Evolutionary conservation across 805 yeast genomes (phyloP).

Genomic region (Scheffersomyces amazonensis): DNA sequence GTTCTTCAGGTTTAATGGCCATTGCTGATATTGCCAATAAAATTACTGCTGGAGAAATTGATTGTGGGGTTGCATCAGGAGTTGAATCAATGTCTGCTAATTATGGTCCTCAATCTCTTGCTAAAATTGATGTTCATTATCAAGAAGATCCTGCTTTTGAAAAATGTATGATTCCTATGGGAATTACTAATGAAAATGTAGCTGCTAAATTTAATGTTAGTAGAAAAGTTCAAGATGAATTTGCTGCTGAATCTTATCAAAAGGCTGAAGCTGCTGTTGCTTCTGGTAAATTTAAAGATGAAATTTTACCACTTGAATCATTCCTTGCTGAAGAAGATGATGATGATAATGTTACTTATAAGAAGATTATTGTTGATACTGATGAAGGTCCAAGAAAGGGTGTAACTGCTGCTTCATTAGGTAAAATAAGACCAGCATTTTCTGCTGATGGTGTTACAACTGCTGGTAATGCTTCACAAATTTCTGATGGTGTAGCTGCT

Average conservation of each 20-base stretch:
- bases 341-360: slow-evolving; percentile 42
- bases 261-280: slow-evolving; percentile 79
- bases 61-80: slow-evolving; percentile 88
- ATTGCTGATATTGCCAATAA: slow-evolving; percentile 87
- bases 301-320: slow-evolving; percentile 78
- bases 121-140: slow-evolving; percentile 38
- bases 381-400: slow-evolving; percentile 92
- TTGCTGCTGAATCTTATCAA: slow-evolving; percentile 82
- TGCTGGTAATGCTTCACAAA: slow-evolving; percentile 96
- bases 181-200: slow-evolving; percentile 90
- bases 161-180: slow-evolving; percentile 93
- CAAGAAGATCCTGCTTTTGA: slow-evolving; percentile 36
- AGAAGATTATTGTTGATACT: slow-evolving; percentile 46
- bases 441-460: slow-evolving; percentile 79
- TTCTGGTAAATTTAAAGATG: slow-evolving; percentile 77
- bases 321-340: slow-evolving; percentile 45
- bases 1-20: slow-evolving; percentile 92
- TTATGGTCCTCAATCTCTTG: slow-evolving; percentile 78
- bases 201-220: slow-evolving; percentile 62
- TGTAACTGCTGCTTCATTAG: slow-evolving; percentile 74
- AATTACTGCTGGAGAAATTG: slow-evolving; percentile 84
- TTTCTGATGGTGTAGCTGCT: slow-evolving; percentile 94
- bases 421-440: slow-evolving; percentile 84
- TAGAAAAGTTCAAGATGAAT: slow-evolving; percentile 77
- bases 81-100: slow-evolving; percentile 92